These are phyloP conservation scores for Reticulascus tulasneorum DNA, from an alignment of 2,329 filamentous ascomycete genomes.

Conservation along the genomic window DNA sequence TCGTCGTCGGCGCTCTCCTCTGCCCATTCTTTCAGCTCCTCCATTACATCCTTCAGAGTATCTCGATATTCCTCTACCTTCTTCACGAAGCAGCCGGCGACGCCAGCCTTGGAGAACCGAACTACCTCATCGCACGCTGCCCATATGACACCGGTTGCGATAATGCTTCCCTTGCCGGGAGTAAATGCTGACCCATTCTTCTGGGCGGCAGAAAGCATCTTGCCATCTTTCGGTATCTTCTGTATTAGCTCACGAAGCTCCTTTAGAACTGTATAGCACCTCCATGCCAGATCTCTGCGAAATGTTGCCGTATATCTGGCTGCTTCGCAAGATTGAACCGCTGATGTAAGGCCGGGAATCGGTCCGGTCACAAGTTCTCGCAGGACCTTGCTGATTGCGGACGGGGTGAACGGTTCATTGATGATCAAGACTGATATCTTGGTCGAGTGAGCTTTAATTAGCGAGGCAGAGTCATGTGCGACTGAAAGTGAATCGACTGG, in stretches of 20 bases:
- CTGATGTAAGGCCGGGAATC: slow-evolving; percentile 71
- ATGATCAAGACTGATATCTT: slow-evolving; percentile 84
- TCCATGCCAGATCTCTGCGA: slow-evolving; percentile 57
- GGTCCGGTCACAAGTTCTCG: slow-evolving; percentile 67
- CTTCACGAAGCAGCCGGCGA: slow-evolving; percentile 65
- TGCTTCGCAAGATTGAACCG: slow-evolving; percentile 61
- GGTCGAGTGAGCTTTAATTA: slow-evolving; percentile 79
- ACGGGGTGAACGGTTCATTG: slow-evolving; percentile 80
- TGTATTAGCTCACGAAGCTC: slow-evolving; percentile 60
- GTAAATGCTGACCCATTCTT: slow-evolving; percentile 36
- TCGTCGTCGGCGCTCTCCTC: slow-evolving; percentile 65
- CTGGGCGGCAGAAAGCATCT: slow-evolving; percentile 41
- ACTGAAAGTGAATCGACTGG: slow-evolving; percentile 60
- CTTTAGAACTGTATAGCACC: slow-evolving; percentile 55
- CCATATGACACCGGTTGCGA: slow-evolving; percentile 77
- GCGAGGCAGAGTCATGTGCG: slow-evolving; percentile 65
- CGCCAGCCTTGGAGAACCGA: slow-evolving; percentile 59
- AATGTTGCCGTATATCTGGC: slow-evolving; percentile 60
- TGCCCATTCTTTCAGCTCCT: slow-evolving; percentile 85
- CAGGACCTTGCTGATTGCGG: slow-evolving; percentile 67
- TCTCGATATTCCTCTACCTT: slow-evolving; percentile 73
- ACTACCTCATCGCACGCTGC: slow-evolving; percentile 72
- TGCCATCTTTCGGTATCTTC: slow-evolving; percentile 57
- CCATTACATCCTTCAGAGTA: slow-evolving; percentile 74
- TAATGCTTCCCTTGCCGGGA: slow-evolving; percentile 48